These are phyloP conservation scores for Tagetes erecta DNA, from an alignment of 129 eudicot genomes.

Conservation along the genomic window DNA sequence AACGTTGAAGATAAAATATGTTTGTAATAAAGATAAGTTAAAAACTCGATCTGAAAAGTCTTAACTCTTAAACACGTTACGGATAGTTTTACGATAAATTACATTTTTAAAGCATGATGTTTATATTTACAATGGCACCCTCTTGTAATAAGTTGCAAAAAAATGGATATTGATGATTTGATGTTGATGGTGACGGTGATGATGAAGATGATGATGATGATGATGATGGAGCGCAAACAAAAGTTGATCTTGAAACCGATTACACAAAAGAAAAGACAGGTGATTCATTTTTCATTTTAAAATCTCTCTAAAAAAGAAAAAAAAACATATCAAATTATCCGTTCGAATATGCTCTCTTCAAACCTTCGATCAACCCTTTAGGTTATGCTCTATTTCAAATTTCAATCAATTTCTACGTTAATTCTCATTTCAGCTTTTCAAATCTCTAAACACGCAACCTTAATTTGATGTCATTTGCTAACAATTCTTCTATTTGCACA, in stretches of 20 bases:
- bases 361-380: constrained; percentile 27
- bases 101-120: background rate
- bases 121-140: constrained; percentile 22
- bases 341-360: constrained; percentile 20
- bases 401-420: background rate
- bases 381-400: constrained; percentile 13
- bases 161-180: background rate
- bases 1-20: too few relatives aligned
- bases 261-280: constrained; percentile 1
- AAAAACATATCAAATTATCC: constrained; percentile 1
- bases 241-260: constrained; percentile 4
- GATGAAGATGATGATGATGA: background rate
- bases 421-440: background rate
- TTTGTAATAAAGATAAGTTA: too few relatives aligned
- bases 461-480: constrained; percentile 18
- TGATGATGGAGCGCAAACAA: constrained; percentile 19
- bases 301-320: background rate
- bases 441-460: background rate
- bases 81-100: too few relatives aligned
- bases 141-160: constrained; percentile 23
- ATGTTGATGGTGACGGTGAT: background rate
- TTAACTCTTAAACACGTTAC: too few relatives aligned
- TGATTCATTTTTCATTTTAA: constrained; percentile 5
- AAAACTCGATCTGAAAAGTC: too few relatives aligned
- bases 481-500: background rate